Evolutionary conservation across 2,329 filamentous ascomycete genomes (phyloP).

Genomic region (Ophiosphaerella korrae): DNA sequence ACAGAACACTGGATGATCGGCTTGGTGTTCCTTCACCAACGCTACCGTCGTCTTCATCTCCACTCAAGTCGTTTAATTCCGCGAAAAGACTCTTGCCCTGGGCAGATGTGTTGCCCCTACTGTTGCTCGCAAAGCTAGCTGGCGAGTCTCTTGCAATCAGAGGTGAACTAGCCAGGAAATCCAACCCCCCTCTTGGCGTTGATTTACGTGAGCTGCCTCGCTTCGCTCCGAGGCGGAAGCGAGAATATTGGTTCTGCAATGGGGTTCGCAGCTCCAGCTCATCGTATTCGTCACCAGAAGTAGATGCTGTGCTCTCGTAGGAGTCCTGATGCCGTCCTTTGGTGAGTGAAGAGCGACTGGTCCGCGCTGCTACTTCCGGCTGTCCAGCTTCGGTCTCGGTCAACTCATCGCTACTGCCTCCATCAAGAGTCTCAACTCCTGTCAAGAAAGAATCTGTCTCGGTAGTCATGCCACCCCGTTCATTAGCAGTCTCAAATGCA

Average conservation of each 20-base stretch:
- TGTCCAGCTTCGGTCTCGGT: slow-evolving; percentile 79
- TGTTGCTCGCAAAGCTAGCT: slow-evolving; percentile 54
- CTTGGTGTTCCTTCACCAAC: slow-evolving; percentile 43
- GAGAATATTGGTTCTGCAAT: slow-evolving; percentile 65
- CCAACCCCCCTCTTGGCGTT: slow-evolving; percentile 64
- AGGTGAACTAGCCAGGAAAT: slow-evolving; percentile 64
- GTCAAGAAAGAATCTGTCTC: slow-evolving; percentile 97
- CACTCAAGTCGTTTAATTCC: slow-evolving; percentile 80
- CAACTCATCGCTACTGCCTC: slow-evolving; percentile 76
- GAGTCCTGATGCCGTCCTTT: slow-evolving; percentile 67
- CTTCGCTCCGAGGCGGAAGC: slow-evolving; percentile 73
- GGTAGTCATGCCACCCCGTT: slow-evolving; percentile 69
- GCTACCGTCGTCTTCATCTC: slow-evolving; percentile 66
- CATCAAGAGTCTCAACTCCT: slow-evolving; percentile 73
- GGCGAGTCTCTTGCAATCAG: slow-evolving; percentile 61
- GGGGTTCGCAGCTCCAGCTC: slow-evolving; percentile 68
- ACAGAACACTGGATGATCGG: slow-evolving; percentile 32
- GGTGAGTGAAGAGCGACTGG: slow-evolving; percentile 49
- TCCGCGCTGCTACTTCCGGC: slow-evolving; percentile 29
- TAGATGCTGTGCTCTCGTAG: slow-evolving; percentile 86
- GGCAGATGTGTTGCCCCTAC: slow-evolving; percentile 52
- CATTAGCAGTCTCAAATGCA: slow-evolving; percentile 75
- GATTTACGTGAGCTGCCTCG: slow-evolving; percentile 61
- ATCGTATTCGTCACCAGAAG: slow-evolving; percentile 76
- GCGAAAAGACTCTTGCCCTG: slow-evolving; percentile 83